Base-by-base conservation (phyloP, 192 early-diverging fungal species). In the Entomortierella beljakovae region DNA sequence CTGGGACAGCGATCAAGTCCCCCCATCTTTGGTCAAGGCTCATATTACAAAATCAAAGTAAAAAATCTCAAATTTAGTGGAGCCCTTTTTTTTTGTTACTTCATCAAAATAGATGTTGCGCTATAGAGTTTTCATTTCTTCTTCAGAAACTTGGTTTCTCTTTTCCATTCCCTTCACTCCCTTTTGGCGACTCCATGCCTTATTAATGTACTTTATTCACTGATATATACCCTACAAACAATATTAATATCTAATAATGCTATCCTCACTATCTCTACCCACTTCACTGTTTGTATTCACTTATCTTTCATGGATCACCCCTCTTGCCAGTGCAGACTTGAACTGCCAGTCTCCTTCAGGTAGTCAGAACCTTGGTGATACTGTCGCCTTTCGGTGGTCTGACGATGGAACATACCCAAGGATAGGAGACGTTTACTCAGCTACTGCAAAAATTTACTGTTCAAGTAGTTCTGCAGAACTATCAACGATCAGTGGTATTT, bases 271-370 rank as follows among this genome's bases (percentile, higher is more conserved):
- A 29, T 16, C 37, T 22, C 40, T 31, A 34, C 28, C 40, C 34
- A 61, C 23, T 6, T 61, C 40, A n/a, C n/a, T n/a, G n/a, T 10
- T 23, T 22, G 18, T 56, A 54, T 15, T 43, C 40, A n/a, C 55
- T n/a, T 42, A 2, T 20, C 43, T 46, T 20, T 46, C 43, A 46
- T 46, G 5, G 15, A 46, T 46, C 20, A 46, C 38, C 9, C n/a
- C 58, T n/a, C 4, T 33, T 4, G 51, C 42, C 29, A 18, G 38
- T 25, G 69, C 69, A 28, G 34, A 32, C 26, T 15, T 71, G 6
- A 71, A 9, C n/a, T 71, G 69, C 26, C 32, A 49, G 6, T 54
- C 69, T 25, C 69, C 69, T 6, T 22, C 40, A 1, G 60, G 60
- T 13, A 28, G 40, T 23, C 15, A 63, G 28, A 15, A 56, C 0